A percentile compares a stretch with the other conserved stretches of the same genome.
Conservation (phyloP, 352 stramenopile species). For the Phytopythium aichiense region DNA sequence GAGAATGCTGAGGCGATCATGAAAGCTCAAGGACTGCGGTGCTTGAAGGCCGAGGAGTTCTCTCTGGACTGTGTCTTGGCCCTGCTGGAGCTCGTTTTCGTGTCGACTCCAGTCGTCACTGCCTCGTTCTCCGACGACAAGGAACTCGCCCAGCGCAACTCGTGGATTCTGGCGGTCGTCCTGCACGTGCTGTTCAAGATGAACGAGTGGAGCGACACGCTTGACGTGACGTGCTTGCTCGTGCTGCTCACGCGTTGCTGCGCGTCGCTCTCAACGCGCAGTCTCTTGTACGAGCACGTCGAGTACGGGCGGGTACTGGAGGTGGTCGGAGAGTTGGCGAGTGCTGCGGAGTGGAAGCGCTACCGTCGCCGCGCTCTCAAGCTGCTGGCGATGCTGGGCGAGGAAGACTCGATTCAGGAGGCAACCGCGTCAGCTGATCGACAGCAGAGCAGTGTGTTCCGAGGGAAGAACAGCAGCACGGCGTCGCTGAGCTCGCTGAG, state of each 20-base stretch:
- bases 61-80: slow-evolving; percentile 56
- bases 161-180: slow-evolving; percentile 45
- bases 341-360: slow-evolving; percentile 26
- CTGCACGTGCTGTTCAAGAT: slow-evolving; percentile 41
- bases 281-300: slow-evolving; percentile 36
- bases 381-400: slow-evolving; percentile 44
- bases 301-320: slow-evolving; percentile 39
- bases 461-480: slow-evolving; percentile 2
- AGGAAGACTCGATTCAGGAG: slow-evolving; percentile 33
- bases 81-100: slow-evolving; percentile 37
- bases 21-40: slow-evolving; percentile 24
- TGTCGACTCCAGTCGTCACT: slow-evolving; percentile 9
- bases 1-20: slow-evolving; percentile 25
- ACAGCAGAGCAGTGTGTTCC: background rate
- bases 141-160: slow-evolving; percentile 12
- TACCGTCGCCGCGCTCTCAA: slow-evolving; percentile 34
- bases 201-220: slow-evolving; percentile 28
- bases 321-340: slow-evolving; percentile 29
- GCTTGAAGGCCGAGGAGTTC: slow-evolving; percentile 36
- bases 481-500: background rate
- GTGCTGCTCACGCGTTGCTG: slow-evolving; percentile 42
- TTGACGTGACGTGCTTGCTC: slow-evolving; percentile 45
- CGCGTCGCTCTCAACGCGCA: slow-evolving; percentile 23
- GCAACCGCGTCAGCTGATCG: background rate
- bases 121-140: slow-evolving; percentile 1